phyloP scores from a whole-genome alignment of 257 asterid species.

The Scutellaria baicalensis region DNA sequence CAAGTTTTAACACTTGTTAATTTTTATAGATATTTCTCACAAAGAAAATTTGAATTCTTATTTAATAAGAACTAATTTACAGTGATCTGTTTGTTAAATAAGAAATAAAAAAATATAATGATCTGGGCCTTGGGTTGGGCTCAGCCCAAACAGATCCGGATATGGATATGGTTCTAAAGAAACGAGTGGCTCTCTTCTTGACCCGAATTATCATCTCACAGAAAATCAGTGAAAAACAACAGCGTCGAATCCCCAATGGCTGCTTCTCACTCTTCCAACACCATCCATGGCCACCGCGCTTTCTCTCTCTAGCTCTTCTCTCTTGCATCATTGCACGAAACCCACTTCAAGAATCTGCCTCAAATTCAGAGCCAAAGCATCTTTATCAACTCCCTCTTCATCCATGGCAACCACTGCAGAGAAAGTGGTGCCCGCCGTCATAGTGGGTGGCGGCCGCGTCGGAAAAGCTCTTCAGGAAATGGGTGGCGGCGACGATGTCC shows the following conservation, averaged over 20 bases:
- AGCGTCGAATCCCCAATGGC: slow-evolving; percentile 29
- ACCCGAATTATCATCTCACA: slow-evolving; percentile 27
- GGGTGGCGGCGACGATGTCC: slow-evolving; percentile 74
- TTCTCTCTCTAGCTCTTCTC: slow-evolving; percentile 42
- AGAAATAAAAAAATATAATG: too few relatives aligned
- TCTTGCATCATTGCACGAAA: slow-evolving; percentile 28
- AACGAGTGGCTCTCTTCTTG: slow-evolving; percentile 65
- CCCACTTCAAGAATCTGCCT: slow-evolving; percentile 28
- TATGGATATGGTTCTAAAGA: slow-evolving; percentile 25
- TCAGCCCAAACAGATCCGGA: neutral
- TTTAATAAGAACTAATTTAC: too few relatives aligned
- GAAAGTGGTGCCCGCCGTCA: slow-evolving; percentile 71
- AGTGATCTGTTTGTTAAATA: too few relatives aligned
- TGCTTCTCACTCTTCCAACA: slow-evolving; percentile 24
- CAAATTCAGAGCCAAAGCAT: slow-evolving; percentile 27
- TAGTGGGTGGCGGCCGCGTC: slow-evolving; percentile 96
- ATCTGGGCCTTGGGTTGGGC: slow-evolving; percentile 1
- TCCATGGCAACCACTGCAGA: slow-evolving; percentile 45
- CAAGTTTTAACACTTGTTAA: too few relatives aligned
- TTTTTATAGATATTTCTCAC: too few relatives aligned
- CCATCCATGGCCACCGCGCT: slow-evolving; percentile 34
- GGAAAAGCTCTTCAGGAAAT: slow-evolving; percentile 83
- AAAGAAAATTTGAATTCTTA: too few relatives aligned
- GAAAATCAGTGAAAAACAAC: slow-evolving; percentile 13
- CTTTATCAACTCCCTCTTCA: slow-evolving; percentile 34